Base-by-base conservation (phyloP, 768 basidiomycete species). In the Clitopilus passeckerianus region DNA sequence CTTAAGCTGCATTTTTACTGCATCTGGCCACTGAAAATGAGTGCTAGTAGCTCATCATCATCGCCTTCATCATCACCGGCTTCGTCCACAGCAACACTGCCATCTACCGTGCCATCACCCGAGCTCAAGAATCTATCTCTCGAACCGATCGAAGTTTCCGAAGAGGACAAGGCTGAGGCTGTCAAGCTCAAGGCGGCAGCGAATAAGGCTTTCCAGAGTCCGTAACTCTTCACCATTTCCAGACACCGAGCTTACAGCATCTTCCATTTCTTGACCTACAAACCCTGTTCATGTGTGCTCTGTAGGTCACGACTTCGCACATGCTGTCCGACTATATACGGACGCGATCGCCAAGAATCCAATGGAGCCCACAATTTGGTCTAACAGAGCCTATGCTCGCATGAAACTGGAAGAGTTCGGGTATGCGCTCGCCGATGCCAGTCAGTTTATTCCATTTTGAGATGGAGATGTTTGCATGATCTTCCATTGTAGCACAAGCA, bases 381-480 rank as follows among this genome's bases (percentile, higher is more conserved):
- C 90, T 69, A 98, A 98, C 74, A 84, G 96, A 35, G 94, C 97
- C 1, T 91, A 93, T 73, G 83, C 91, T 14, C 84, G 96, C 55
- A 93, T 95, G 73, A 97, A 92, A 75, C 74, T 98, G 58, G 91
- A 99, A 71, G 82, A 99, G 74, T 89, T 90, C 66, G 97, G 97
- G 2, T 94, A 95, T 68, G 97, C 95, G 15, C 82, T 96, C 24
- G 76, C 78, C 27, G 96, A 98, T 77, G 86, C 93, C 43, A 85
- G 94, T 95, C 67, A 70, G 89, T 82, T 53, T 57, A 12, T 35
- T 14, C 37, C 37, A 15, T 15, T n/a, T 41, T 41, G 27, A 30
- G 27, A 30, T 30, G 27, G 7, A 4, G 27, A 30, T 30, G 27
- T 30, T 30, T 30, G 27, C 27, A 30, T 30, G 27, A 30, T 30